Percentiles rank a stretch among this genome's conserved stretches.
phyloP scores from a whole-genome alignment of 139 green algal genomes.

The Chlamydomonas incerta region DNA sequence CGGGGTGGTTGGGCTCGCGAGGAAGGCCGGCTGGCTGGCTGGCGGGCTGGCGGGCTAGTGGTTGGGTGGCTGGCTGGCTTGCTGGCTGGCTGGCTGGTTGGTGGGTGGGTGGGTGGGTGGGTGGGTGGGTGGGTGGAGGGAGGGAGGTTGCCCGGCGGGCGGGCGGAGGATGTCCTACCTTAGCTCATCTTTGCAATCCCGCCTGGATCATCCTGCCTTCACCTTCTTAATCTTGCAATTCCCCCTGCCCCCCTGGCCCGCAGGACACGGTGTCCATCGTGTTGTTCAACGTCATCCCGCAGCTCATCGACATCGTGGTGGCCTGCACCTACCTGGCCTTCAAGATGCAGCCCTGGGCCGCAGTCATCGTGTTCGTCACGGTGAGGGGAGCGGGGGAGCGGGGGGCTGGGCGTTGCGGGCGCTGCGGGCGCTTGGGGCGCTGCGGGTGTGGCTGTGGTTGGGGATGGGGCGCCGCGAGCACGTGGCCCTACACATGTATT shows the following conservation, averaged over 20 bases:
- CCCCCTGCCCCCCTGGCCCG: not conserved
- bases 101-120: too few species aligned
- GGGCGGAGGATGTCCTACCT: too few species aligned
- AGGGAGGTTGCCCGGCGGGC: too few species aligned
- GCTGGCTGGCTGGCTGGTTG: too few species aligned
- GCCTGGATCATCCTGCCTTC: too few species aligned
- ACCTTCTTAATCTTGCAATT: too few species aligned
- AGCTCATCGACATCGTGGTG: conserved; percentile 78
- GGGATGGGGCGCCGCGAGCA: not conserved
- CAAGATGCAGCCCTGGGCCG: conserved; percentile 75
- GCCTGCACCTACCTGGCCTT: conserved; percentile 68
- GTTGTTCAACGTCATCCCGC: conserved; percentile 82
- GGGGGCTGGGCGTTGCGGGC: not conserved
- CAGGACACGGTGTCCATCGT: conserved; percentile 78
- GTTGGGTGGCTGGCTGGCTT: too few species aligned
- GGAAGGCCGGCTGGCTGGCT: too few species aligned
- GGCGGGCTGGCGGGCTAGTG: too few species aligned
- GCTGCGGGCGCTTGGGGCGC: not conserved
- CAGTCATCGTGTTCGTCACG: conserved; percentile 82
- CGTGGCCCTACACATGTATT: too few species aligned
- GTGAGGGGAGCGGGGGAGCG: conserved; percentile 21
- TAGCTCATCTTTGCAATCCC: too few species aligned
- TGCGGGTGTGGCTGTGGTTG: not conserved
- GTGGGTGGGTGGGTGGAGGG: too few species aligned
- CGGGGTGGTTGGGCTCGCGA: not conserved